These are phyloP conservation scores for Oxytropis ochrocephala DNA, from an alignment of 306 rosid species.

Conservation along the genomic window DNA sequence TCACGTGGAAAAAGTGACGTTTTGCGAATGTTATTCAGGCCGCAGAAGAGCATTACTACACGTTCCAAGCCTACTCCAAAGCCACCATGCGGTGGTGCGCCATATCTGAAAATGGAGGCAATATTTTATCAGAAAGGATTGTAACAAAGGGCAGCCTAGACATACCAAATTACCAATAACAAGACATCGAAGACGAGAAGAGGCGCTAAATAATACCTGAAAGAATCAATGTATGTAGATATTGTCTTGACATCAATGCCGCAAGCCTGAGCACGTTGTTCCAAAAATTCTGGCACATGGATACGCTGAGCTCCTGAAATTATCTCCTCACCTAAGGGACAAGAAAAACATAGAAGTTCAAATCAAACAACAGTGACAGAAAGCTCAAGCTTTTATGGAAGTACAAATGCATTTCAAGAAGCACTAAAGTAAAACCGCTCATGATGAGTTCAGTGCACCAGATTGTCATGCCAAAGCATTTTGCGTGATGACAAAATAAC, in stretches of 20 bases:
- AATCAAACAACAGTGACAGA: constrained; percentile 1
- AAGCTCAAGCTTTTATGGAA: neutral
- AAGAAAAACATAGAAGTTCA: constrained; percentile 9
- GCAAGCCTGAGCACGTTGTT: constrained; percentile 65
- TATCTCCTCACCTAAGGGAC: constrained; percentile 75
- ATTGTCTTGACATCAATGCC: constrained; percentile 77
- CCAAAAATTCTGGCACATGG: constrained; percentile 67
- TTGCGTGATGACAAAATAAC: neutral
- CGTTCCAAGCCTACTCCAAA: constrained; percentile 97
- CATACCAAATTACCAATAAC: neutral
- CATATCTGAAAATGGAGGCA: constrained; percentile 51
- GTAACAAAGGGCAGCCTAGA: neutral
- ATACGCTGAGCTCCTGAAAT: constrained; percentile 97
- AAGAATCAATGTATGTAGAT: constrained; percentile 72
- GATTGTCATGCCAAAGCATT: neutral
- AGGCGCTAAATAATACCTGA: constrained; percentile 48
- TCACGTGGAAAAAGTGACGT: constrained; percentile 85
- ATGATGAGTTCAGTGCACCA: neutral
- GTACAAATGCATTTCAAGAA: neutral
- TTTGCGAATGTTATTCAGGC: constrained; percentile 77
- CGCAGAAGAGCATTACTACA: constrained; percentile 88
- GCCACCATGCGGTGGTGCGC: constrained; percentile 91
- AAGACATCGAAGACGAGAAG: neutral
- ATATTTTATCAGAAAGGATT: neutral
- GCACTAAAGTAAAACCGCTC: neutral